Conservation (phyloP, 176 grass and related monocot species). For the Phoenix roebelenii region DNA sequence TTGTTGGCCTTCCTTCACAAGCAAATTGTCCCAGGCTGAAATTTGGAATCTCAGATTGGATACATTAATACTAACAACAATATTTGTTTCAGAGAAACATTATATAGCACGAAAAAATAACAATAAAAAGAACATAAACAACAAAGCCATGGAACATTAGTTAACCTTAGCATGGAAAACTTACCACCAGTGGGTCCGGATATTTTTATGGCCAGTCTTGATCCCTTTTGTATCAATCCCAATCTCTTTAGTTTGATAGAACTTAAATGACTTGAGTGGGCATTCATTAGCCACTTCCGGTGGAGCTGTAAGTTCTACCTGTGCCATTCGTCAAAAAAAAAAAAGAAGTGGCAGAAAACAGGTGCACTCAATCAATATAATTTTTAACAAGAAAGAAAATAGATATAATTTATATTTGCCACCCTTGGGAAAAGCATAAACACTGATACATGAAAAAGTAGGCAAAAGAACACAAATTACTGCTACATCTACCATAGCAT, state of each 20-base stretch:
- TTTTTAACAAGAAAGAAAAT: too few species aligned
- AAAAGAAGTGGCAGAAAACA: too few species aligned
- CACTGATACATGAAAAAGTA: background rate
- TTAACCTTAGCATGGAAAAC: background rate
- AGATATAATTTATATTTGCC: too few species aligned
- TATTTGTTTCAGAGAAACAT: too few species aligned
- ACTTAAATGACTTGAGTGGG: conserved; percentile 52
- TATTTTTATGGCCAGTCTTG: conserved; percentile 26
- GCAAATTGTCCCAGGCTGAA: too few species aligned
- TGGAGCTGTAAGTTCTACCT: conserved; percentile 38
- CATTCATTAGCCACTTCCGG: conserved; percentile 33
- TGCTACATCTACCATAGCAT: too few species aligned
- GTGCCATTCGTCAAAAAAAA: background rate
- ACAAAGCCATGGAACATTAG: background rate
- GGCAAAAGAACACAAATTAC: conserved; percentile 2
- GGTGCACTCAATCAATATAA: too few species aligned
- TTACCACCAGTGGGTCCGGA: conserved; percentile 51
- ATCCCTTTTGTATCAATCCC: conserved; percentile 30
- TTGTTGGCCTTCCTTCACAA: too few species aligned
- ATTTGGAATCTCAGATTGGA: too few species aligned
- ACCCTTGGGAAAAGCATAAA: too few species aligned
- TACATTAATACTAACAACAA: too few species aligned
- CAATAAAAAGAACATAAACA: conserved; percentile 2
- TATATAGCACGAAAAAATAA: background rate
- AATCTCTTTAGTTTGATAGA: conserved; percentile 36